These are phyloP conservation scores for Chrysoporthe cubensis DNA, from an alignment of 2,329 filamentous ascomycete species.

Conservation along the genomic window DNA sequence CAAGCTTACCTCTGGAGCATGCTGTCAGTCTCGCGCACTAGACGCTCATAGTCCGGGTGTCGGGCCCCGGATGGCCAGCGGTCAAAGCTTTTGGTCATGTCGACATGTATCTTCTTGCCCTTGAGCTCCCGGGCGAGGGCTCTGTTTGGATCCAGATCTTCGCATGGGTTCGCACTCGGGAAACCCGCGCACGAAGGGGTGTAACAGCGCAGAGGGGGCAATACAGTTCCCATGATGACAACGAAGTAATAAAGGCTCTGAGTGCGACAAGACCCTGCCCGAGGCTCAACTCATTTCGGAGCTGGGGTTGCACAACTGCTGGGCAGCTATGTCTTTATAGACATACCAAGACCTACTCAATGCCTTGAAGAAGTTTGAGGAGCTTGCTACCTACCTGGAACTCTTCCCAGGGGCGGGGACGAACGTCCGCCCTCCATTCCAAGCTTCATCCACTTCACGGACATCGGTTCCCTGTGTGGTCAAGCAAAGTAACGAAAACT, in stretches of 20 bases:
- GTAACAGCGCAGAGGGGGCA: not conserved
- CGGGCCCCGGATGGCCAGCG: slow-evolving; percentile 20
- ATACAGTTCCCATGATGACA: slow-evolving; percentile 15
- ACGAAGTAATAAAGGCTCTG: not conserved
- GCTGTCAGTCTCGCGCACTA: slow-evolving; percentile 17
- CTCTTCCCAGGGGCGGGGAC: not conserved
- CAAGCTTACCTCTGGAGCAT: slow-evolving; percentile 19
- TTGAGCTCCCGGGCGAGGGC: slow-evolving; percentile 24
- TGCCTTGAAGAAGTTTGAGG: not conserved
- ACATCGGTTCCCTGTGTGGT: not conserved
- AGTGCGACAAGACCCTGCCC: not conserved
- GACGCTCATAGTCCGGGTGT: slow-evolving; percentile 17
- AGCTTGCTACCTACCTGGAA: not conserved
- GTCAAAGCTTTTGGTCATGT: slow-evolving; percentile 28
- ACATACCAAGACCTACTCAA: not conserved
- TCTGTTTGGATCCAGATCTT: slow-evolving; percentile 11
- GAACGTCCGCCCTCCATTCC: not conserved
- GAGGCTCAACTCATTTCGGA: not conserved
- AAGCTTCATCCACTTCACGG: not conserved
- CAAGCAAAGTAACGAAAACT: not conserved
- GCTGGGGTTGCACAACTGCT: not conserved
- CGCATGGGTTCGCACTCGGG: not conserved
- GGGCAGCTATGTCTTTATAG: not conserved
- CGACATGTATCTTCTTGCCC: slow-evolving; percentile 24
- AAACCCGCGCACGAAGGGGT: not conserved